Base-by-base conservation (phyloP, 2,329 filamentous ascomycete genomes). In the Volutella citrinella region DNA sequence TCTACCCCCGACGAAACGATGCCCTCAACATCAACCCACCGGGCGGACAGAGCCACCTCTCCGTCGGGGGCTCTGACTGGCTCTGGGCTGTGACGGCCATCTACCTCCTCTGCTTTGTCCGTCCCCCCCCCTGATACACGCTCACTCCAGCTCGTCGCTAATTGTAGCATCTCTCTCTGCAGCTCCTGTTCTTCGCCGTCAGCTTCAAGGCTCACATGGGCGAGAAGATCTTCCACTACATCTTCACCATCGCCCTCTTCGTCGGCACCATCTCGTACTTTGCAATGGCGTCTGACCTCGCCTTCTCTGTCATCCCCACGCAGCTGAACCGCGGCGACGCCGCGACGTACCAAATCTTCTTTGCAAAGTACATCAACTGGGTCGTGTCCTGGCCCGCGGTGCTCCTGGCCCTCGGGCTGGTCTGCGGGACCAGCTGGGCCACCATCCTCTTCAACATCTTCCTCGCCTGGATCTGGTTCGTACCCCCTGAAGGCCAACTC, bases 191-290 rank as follows among this genome's bases (percentile, higher is more conserved):
- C 48, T 60, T 60, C 26, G 60, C 48, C 15, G 53, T 69, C 6
- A 63, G 61, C 40, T 64, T 70, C 49, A 52, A 59, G 10, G 63
- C 70, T 22, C 61, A 58, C 26, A 55, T 63, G 22, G 67, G 67
- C 32, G 71, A 78, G 51, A 66, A 64, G 46, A 66, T 78, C 47
- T 78, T 78, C 61, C 72, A 78, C 60, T 76, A 77, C 53, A 57
- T 76, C 42, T 73, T 75, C 54, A 64, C 57, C 44, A 60, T 74
- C 32, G 64, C 65, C 21, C 62, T 70, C 24, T 60, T 78, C 9
- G 65, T 68, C 40, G 73, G 71, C 36, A 51, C 67, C 14, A 61
- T 75, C 43, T 52, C 64, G 32, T 78, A 78, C 63, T 78, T 60
- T 43, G 63, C 72, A 38, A 63, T 68, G 55, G 74, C 72, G 6